These are phyloP conservation scores for Pyronema omphalodes DNA, from an alignment of 495 filamentous ascomycete genomes.

Conservation along the genomic window DNA sequence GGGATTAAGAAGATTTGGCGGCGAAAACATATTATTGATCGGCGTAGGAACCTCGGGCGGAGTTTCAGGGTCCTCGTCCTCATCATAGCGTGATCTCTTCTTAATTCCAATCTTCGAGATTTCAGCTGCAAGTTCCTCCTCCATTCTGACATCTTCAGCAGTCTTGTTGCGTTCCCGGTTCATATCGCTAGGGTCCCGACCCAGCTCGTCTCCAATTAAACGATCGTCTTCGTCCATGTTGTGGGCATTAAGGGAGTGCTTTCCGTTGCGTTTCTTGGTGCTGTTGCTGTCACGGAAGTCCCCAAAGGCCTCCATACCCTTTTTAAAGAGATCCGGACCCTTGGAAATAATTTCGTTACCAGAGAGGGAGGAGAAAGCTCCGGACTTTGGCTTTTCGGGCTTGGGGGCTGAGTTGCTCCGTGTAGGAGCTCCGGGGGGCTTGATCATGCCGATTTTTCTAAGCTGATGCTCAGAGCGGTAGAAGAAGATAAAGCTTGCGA, in stretches of 20 bases:
- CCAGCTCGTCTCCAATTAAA: slow-evolving; percentile 21
- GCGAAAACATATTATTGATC: neutral
- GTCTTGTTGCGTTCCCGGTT: slow-evolving; percentile 31
- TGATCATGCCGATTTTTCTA: slow-evolving; percentile 24
- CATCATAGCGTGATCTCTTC: slow-evolving; percentile 46
- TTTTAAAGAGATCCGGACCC: slow-evolving; percentile 65
- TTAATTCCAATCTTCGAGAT: slow-evolving; percentile 92
- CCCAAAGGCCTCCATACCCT: slow-evolving; percentile 72
- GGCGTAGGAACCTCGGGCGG: neutral
- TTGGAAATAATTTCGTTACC: slow-evolving; percentile 59
- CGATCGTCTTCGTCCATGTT: slow-evolving; percentile 44
- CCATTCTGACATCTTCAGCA: slow-evolving; percentile 62
- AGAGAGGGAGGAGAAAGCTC: slow-evolving; percentile 38
- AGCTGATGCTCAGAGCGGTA: slow-evolving; percentile 67
- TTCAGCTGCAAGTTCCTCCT: slow-evolving; percentile 77
- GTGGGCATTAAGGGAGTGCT: slow-evolving; percentile 29
- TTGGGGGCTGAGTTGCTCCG: slow-evolving; percentile 38
- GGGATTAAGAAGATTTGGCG: neutral
- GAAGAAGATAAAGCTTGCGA: slow-evolving; percentile 93
- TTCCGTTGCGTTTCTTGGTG: slow-evolving; percentile 23
- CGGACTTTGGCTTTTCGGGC: slow-evolving; percentile 36
- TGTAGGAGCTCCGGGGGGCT: slow-evolving; percentile 9
- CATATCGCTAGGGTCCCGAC: slow-evolving; percentile 16
- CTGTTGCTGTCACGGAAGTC: slow-evolving; percentile 58
- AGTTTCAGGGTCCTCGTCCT: slow-evolving; percentile 10